Evolutionary conservation across 2,329 filamentous ascomycete genomes (phyloP).

Genomic region (Trichoderma guizhouense): DNA sequence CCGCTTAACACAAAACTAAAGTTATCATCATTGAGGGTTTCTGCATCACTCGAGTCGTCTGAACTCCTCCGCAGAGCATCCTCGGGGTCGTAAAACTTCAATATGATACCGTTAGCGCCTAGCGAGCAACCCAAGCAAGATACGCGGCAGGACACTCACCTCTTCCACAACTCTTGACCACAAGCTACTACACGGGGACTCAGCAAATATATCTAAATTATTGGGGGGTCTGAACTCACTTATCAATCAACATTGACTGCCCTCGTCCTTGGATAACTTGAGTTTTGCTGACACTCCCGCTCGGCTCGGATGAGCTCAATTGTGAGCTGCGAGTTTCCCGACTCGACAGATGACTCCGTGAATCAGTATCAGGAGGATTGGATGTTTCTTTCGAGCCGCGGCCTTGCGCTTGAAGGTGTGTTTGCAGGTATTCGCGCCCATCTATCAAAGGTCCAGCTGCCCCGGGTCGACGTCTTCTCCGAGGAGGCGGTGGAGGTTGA

Average conservation of each 20-base stretch:
- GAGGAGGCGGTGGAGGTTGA: neutral
- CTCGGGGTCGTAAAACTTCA: conserved; percentile 2
- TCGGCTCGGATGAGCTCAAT: neutral
- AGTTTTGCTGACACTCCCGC: conserved; percentile 1
- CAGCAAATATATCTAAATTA: neutral
- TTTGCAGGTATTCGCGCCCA: neutral
- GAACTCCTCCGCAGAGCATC: neutral
- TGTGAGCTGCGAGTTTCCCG: neutral
- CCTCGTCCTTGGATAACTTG: conserved; percentile 5
- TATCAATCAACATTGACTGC: conserved; percentile 7
- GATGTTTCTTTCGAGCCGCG: neutral
- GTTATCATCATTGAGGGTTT: conserved; percentile 1
- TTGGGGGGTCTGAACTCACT: neutral
- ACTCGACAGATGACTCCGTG: neutral
- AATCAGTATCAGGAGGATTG: neutral
- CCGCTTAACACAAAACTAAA: neutral
- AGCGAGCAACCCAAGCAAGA: neutral
- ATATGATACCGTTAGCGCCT: neutral
- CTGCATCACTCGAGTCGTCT: conserved; percentile 4
- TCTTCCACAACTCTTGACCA: conserved; percentile 9
- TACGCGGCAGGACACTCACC: neutral
- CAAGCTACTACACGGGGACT: neutral
- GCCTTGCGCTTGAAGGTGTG: neutral
- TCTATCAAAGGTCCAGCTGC: neutral
- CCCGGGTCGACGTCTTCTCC: neutral